These are phyloP conservation scores for Panicum virgatum DNA, from an alignment of 202 grass and related monocot species.

Conservation along the genomic window DNA sequence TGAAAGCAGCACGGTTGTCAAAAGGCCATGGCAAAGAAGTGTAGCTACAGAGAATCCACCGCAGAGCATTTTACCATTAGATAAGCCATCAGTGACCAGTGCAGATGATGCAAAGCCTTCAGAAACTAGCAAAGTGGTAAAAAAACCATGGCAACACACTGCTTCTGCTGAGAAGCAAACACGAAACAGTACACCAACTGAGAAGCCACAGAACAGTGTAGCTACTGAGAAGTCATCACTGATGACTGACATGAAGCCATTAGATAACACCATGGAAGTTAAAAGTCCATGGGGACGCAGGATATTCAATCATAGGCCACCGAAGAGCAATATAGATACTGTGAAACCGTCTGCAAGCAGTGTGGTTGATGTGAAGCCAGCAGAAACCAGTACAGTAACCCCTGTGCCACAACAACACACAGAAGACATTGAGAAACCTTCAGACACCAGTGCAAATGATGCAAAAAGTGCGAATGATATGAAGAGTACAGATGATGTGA, in stretches of 20 bases:
- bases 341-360: constrained; percentile 41
- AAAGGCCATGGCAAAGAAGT: constrained; percentile 42
- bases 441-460: constrained; percentile 30
- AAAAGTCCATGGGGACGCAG: constrained; percentile 46
- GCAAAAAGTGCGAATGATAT: constrained; percentile 18
- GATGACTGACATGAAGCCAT: constrained; percentile 27
- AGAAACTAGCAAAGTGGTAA: constrained; percentile 37
- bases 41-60: constrained; percentile 32
- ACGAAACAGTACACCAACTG: constrained; percentile 37
- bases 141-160: constrained; percentile 50
- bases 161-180: constrained; percentile 41
- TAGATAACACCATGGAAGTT: constrained; percentile 43
- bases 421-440: constrained; percentile 45
- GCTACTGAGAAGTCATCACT: constrained; percentile 28
- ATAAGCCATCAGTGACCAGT: constrained; percentile 36
- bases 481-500: constrained; percentile 17
- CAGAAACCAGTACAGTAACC: constrained; percentile 39
- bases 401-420: constrained; percentile 33
- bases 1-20: constrained; percentile 43
- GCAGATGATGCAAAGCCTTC: constrained; percentile 41
- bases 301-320: constrained; percentile 36
- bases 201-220: constrained; percentile 37
- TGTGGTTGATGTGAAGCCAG: constrained; percentile 44
- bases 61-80: constrained; percentile 14
- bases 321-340: constrained; percentile 18